These are phyloP conservation scores for Russula brevipes DNA, from an alignment of 768 basidiomycete species.

Conservation along the genomic window DNA sequence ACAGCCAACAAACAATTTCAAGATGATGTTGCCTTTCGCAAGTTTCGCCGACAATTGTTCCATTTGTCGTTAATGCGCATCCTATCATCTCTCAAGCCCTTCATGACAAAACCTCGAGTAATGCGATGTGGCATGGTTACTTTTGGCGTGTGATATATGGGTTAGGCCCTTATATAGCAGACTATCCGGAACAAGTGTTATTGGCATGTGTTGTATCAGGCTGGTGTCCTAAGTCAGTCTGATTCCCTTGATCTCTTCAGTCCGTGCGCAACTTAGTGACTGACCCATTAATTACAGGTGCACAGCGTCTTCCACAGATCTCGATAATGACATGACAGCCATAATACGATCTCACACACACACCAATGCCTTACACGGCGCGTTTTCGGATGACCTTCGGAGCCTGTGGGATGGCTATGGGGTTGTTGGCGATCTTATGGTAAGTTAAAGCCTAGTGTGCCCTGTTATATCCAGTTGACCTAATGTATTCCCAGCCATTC, in stretches of 20 bases:
- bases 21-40: background rate
- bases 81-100: background rate
- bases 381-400: too few relatives aligned
- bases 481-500: background rate
- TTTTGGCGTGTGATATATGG: slow-evolving; percentile 20
- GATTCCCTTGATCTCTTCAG: background rate
- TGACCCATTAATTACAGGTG: background rate
- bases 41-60: too few relatives aligned
- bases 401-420: too few relatives aligned
- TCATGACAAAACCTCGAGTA: background rate
- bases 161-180: slow-evolving; percentile 36
- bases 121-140: slow-evolving; percentile 29
- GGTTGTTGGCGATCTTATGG: background rate
- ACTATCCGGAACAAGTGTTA: slow-evolving; percentile 38
- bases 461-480: background rate
- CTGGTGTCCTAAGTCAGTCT: slow-evolving; percentile 30
- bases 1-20: background rate
- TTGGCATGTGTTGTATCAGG: slow-evolving; percentile 7
- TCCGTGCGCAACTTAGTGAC: too few relatives aligned
- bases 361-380: too few relatives aligned
- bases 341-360: too few relatives aligned
- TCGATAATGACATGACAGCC: background rate
- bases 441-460: background rate
- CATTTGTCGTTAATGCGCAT: background rate
- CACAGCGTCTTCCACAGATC: background rate